Evolutionary conservation across 345 rosid genomes (phyloP).

Genomic region (Iberis pinnata): DNA sequence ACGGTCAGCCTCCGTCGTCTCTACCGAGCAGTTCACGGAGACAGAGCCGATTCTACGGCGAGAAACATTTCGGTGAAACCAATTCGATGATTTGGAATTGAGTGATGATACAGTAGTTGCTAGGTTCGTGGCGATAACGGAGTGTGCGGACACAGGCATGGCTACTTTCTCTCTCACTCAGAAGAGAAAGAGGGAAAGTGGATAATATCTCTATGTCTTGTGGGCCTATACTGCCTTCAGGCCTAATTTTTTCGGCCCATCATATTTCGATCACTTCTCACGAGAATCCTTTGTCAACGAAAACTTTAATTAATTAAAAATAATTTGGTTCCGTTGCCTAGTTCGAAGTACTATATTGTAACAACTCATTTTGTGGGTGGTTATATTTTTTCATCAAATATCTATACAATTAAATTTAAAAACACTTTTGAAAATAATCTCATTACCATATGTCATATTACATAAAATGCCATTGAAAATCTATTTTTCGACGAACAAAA

Average conservation of each 20-base stretch:
- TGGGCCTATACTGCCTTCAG: neutral
- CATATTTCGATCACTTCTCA: too few relatives aligned
- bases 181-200: neutral
- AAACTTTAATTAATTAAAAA: too few relatives aligned
- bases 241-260: neutral
- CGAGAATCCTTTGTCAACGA: too few relatives aligned
- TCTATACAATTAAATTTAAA: too few relatives aligned
- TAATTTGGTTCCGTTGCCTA: too few relatives aligned
- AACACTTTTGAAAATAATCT: too few relatives aligned
- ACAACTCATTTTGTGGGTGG: too few relatives aligned
- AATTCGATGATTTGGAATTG: conserved; percentile 3
- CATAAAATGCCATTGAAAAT: too few relatives aligned
- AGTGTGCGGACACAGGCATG: conserved; percentile 35
- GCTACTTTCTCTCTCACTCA: neutral
- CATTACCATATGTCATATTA: too few relatives aligned
- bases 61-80: conserved; percentile 5
- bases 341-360: too few relatives aligned
- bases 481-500: too few relatives aligned
- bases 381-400: too few relatives aligned
- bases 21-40: conserved; percentile 45
- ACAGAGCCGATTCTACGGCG: conserved; percentile 19
- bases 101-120: conserved; percentile 22
- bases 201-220: neutral
- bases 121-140: conserved; percentile 30
- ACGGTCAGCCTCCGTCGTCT: conserved; percentile 32